These are phyloP conservation scores for Globisporangium apiculatum DNA, from an alignment of 352 stramenopile species.

Conservation along the genomic window DNA sequence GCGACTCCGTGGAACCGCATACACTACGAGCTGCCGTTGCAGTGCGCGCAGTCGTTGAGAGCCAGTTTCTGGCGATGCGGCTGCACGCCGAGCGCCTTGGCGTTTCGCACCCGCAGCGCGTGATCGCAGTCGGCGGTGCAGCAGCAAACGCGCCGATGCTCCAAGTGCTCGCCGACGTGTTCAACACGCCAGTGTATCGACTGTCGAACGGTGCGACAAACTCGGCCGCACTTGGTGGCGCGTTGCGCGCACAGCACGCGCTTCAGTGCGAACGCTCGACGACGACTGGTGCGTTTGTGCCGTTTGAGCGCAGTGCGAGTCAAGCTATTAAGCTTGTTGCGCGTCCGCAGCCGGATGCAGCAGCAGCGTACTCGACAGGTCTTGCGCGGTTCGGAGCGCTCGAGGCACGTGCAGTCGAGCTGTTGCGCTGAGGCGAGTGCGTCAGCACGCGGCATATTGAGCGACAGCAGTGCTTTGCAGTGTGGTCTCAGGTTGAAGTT, in stretches of 20 bases:
- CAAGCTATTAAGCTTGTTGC: conserved; percentile 39
- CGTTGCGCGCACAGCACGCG: conserved; percentile 45
- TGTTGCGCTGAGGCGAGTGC: conserved; percentile 5
- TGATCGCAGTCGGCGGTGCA: conserved; percentile 59
- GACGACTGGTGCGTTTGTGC: conserved; percentile 14
- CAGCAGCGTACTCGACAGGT: conserved; percentile 25
- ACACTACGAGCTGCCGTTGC: conserved; percentile 17
- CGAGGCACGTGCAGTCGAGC: conserved; percentile 27
- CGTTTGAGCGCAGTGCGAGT: conserved; percentile 27
- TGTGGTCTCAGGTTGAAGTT: conserved; percentile 1
- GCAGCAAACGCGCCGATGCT: conserved; percentile 48
- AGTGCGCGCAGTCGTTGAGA: conserved; percentile 59
- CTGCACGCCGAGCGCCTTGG: conserved; percentile 51
- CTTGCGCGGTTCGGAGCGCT: conserved; percentile 31
- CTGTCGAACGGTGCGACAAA: conserved; percentile 27
- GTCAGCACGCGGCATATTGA: too few species aligned
- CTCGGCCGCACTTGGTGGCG: conserved; percentile 42
- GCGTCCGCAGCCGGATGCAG: conserved; percentile 15
- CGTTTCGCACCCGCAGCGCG: conserved; percentile 31
- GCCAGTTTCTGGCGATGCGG: conserved; percentile 52
- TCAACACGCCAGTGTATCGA: conserved; percentile 43
- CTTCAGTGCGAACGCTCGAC: conserved; percentile 12
- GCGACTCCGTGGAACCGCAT: conserved; percentile 15
- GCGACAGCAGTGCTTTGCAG: neutral
- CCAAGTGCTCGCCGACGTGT: conserved; percentile 55